Base-by-base conservation (phyloP, 2,329 filamentous ascomycete genomes). In the Neophaeococcomyces aloes region DNA sequence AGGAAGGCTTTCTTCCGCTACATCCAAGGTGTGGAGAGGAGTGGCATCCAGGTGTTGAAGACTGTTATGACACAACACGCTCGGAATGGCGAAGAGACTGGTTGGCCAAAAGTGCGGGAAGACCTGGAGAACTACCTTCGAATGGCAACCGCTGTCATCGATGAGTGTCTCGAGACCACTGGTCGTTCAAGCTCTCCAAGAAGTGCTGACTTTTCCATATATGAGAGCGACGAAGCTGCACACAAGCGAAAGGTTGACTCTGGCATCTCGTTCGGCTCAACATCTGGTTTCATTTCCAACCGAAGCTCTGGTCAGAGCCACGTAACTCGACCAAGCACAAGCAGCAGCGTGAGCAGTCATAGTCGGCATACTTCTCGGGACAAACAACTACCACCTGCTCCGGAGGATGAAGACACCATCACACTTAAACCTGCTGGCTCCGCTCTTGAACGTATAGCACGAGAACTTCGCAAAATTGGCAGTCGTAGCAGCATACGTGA, bases 1-100 rank as follows among this genome's bases (percentile, higher is more conserved):
- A 73, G 78, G n/a, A 68, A 74, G 25, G 67, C 65, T 5, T 80
- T 79, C 59, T 81, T 79, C 63, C 69, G 71, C 30, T 78, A 78
- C 57, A 79, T 82, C 53, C 65, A 65, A 34, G 65, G 62, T 4
- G 73, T 80, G 19, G 74, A 79, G 53, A 69, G 67, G 53, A 69
- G 67, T 23, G 78, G 77, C 11, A 68, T 70, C 7, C 56, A 59
- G 2, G 65, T 77, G 32, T 63, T 82, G 17, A 60, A 69, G 17
- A 69, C 64, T 19, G 60, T 80, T 29, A 71, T 79, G 48, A 59
- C 65, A 14, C 68, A 76, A 57, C 69, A 74, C 48, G 71, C 70
- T 49, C 64, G 60, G 2, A 56, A 63, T 4, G 68, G 66, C 2
- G 74, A 79, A 33, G 60, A 61, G 23, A 78, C 69, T 46, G 74